Base-by-base conservation (phyloP, 495 filamentous ascomycete genomes). In the Talaromyces thailandensis region DNA sequence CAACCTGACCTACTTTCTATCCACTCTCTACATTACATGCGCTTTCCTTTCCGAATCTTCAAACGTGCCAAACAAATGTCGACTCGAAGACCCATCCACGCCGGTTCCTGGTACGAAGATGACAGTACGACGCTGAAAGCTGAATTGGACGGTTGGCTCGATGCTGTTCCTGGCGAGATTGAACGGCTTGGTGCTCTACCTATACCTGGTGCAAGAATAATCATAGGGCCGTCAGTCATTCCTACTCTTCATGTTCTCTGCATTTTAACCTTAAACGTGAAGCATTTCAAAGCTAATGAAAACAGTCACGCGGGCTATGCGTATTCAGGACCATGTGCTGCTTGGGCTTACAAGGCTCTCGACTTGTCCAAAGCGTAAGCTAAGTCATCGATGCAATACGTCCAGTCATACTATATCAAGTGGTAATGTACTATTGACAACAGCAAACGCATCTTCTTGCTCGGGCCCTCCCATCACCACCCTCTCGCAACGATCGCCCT, bases 291-390 rank as follows among this genome's bases (percentile, higher is more conserved):
- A 65, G 28, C 62, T 69, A 14, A 65, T n/a, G 9, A 11, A 1
- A 51, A 24, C 64, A 98, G 94, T 63, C 94, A 99, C 73, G 94
- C 95, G 60, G 95, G 94, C 29, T 99, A 96, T 79, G 82, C 89
- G 3, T 99, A 97, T 76, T 98, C 93, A 16, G 94, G 94, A 31
- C 86, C 92, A 28, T 91, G 91, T 65, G 93, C 95, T 57, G 94
- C 92, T 55, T 96, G 91, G 84, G 94, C 94, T 51, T 99, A 99
- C 77, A 93, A 90, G 71, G 82, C 86, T 4, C 86, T 95, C 60
- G 93, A 99, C 73, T 78, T 97, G 48, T 87, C 87, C 21, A 85
- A 86, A 64, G 88, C 88, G 88, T 91, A 73, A 74, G 79, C 35
- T 32, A 11, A 16, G 6, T 16, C 14, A 32, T 55, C 16, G 23